Base-by-base conservation (phyloP, 805 yeast genomes). In the Candida insectalens region DNA sequence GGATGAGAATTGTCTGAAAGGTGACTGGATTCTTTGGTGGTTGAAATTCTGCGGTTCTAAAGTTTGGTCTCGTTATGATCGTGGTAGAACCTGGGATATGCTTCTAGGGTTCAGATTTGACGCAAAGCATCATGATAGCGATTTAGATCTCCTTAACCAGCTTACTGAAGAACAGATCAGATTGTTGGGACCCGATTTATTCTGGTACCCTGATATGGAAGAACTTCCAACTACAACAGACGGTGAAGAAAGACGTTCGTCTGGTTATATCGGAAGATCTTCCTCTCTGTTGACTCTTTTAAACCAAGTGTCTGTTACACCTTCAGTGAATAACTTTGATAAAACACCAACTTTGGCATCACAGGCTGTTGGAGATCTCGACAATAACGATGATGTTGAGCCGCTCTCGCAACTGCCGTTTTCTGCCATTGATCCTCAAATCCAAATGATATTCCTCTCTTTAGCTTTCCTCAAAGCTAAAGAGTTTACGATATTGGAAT, bases 11-110 rank as follows among this genome's bases (percentile, higher is more conserved):
- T 64, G 68, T 28, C 65, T 73, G 39, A 85, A 81, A 41, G 92
- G 83, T 45, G 87, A 79, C 50, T 88, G 96, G 96, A 63, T 87
- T 18, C 68, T 84, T 26, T 88, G 95, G 95, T 88, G 96, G 96
- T 63, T 88, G 42, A 84, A 85, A 51, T 88, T 83, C 68, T 73
- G 83, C 49, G 96, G 96, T 15, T 73, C 92, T 10, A 83, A 83
- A 55, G 85, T 80, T 5, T 75, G 94, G 71, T 78, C 87, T 29
- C 69, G 81, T 40, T 67, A 66, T 38, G 95, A 85, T 55, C 60
- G 96, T 34, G 95, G 92, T 9, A 66, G 95, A 40, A 65, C 85
- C 5, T 88, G 97, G 97, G 97, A 88, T 59, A 59, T 76, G 42
- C 56, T 87, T 29, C 55, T 88, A 18, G 95, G 96, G 2, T 84